phyloP scores from a whole-genome alignment of 495 filamentous ascomycete genomes.

The Amphirosellinia nigrospora region DNA sequence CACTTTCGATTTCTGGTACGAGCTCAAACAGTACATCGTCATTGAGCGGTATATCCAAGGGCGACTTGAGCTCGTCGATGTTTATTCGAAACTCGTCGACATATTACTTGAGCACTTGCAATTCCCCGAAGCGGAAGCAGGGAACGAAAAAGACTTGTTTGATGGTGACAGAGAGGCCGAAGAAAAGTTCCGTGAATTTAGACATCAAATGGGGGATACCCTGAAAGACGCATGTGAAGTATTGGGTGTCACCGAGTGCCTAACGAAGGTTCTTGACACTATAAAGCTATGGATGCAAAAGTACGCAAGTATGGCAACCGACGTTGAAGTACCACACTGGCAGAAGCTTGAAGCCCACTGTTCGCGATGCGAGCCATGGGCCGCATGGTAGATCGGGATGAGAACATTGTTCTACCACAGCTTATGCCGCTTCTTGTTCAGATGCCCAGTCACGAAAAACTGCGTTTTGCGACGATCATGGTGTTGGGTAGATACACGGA shows the following conservation, averaged over 20 bases:
- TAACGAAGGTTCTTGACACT: constrained; percentile 80
- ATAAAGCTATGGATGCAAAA: constrained; percentile 87
- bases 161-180: constrained; percentile 95
- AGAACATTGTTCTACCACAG: constrained; percentile 82
- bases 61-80: constrained; percentile 71
- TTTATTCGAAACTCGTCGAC: constrained; percentile 88
- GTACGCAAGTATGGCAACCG: constrained; percentile 75
- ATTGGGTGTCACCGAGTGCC: constrained; percentile 87
- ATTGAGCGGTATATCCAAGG: constrained; percentile 88
- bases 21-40: constrained; percentile 94
- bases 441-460: constrained; percentile 94
- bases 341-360: constrained; percentile 94
- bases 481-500: constrained; percentile 95
- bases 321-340: constrained; percentile 89
- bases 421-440: constrained; percentile 91
- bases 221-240: constrained; percentile 97
- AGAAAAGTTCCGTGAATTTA: constrained; percentile 95
- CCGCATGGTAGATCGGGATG: constrained; percentile 90
- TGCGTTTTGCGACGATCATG: constrained; percentile 97
- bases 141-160: constrained; percentile 82
- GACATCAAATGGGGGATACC: constrained; percentile 97
- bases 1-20: constrained; percentile 98
- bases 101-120: constrained; percentile 92
- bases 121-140: constrained; percentile 77
- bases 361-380: constrained; percentile 98